phyloP scores from a whole-genome alignment of 2,329 filamentous ascomycete species.

The Hypoxylon sp. region DNA sequence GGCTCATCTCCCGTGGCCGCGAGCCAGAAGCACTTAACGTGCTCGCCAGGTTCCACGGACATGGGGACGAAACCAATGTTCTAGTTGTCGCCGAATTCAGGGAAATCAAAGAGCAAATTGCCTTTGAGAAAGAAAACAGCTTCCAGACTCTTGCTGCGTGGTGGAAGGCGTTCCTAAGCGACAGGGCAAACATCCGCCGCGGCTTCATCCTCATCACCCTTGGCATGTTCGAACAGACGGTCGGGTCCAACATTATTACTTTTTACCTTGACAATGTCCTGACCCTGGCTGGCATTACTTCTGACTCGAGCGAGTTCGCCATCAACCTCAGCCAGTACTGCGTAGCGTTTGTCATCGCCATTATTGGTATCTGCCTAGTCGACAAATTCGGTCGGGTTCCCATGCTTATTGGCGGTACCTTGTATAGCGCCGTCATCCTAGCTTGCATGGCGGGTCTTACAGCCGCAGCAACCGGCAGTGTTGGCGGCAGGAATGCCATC shows the following conservation, averaged over 20 bases:
- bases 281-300: slow-evolving; percentile 13
- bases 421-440: neutral
- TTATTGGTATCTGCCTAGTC: slow-evolving; percentile 23
- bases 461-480: slow-evolving; percentile 5
- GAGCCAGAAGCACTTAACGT: slow-evolving; percentile 15
- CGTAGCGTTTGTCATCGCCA: slow-evolving; percentile 6
- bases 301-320: slow-evolving; percentile 6
- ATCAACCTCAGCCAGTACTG: slow-evolving; percentile 27
- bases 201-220: slow-evolving; percentile 15
- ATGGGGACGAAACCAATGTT: slow-evolving; percentile 4
- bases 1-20: slow-evolving; percentile 14
- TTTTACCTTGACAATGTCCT: slow-evolving; percentile 14
- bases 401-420: slow-evolving; percentile 28
- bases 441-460: slow-evolving; percentile 14
- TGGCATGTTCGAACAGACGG: slow-evolving; percentile 13
- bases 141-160: slow-evolving; percentile 4
- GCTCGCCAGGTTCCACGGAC: slow-evolving; percentile 15
- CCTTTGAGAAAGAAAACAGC: slow-evolving; percentile 14
- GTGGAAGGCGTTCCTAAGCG: slow-evolving; percentile 15
- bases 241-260: slow-evolving; percentile 17
- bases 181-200: slow-evolving; percentile 13
- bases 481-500: slow-evolving; percentile 6
- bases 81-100: slow-evolving; percentile 15
- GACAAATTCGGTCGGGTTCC: slow-evolving; percentile 34
- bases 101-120: slow-evolving; percentile 16